Conservation (phyloP, 257 asterid genomes). For the Marsdenia floribunda region DNA sequence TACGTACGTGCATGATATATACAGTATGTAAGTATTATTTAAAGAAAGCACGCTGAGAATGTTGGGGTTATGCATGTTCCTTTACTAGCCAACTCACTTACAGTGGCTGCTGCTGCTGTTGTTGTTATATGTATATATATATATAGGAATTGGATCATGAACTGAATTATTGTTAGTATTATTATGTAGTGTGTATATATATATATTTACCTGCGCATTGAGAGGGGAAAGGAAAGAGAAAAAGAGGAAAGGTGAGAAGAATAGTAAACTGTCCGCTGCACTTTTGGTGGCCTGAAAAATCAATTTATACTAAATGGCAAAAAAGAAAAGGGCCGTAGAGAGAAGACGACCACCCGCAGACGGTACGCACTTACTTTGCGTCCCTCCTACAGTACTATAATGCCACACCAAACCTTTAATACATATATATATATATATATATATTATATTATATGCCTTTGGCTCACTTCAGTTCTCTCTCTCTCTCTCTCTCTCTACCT, state of each 20-base stretch:
- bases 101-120: neutral
- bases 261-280: neutral
- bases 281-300: neutral
- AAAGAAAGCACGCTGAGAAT: too few species aligned
- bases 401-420: neutral
- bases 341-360: conserved; percentile 2
- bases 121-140: neutral
- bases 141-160: too few species aligned
- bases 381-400: too few species aligned
- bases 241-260: neutral
- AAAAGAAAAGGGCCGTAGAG: neutral
- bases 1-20: neutral
- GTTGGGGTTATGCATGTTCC: neutral
- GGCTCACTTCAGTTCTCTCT: neutral
- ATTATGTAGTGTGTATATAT: neutral
- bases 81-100: neutral
- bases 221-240: neutral
- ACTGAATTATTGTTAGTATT: neutral
- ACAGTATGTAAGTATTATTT: too few species aligned
- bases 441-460: neutral
- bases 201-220: neutral
- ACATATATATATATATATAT: too few species aligned
- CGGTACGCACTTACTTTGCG: conserved; percentile 7
- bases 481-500: too few species aligned
- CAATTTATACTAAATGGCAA: neutral